Evolutionary conservation across 208 protist genomes (phyloP).

Genomic region (Sergeia podlipaevii): DNA sequence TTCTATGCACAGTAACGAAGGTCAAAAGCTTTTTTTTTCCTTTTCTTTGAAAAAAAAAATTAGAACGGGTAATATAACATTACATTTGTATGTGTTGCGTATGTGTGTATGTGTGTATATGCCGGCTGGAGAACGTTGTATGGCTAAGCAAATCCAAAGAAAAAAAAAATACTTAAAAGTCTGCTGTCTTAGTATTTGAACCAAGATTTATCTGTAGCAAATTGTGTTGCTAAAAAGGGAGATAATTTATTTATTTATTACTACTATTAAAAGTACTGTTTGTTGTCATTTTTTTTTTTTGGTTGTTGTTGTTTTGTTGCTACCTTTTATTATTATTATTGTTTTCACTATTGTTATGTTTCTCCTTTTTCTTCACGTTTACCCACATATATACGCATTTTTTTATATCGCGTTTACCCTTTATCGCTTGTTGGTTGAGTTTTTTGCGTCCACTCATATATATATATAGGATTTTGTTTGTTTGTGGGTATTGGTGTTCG

Average conservation of each 20-base stretch:
- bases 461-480: not conserved
- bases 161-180: slow-evolving; percentile 11
- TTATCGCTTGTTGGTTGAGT: slow-evolving; percentile 36
- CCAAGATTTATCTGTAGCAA: not conserved
- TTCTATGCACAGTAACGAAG: not conserved
- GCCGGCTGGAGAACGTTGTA: not conserved
- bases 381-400: slow-evolving; percentile 1
- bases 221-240: not conserved
- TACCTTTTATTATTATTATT: slow-evolving; percentile 12
- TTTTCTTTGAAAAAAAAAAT: slow-evolving; percentile 11
- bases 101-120: not conserved
- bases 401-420: slow-evolving; percentile 22
- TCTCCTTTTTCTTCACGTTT: slow-evolving; percentile 1
- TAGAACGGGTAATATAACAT: no score
- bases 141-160: slow-evolving; percentile 16
- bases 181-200: not conserved
- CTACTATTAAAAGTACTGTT: slow-evolving; percentile 9
- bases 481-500: no score
- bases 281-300: slow-evolving; percentile 19
- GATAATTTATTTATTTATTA: not conserved
- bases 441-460: not conserved
- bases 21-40: slow-evolving; percentile 10
- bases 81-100: not conserved
- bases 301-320: slow-evolving; percentile 10
- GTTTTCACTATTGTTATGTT: not conserved